Conservation (phyloP, 2,329 filamentous ascomycete genomes). For the Sclerotinia spermophila region DNA sequence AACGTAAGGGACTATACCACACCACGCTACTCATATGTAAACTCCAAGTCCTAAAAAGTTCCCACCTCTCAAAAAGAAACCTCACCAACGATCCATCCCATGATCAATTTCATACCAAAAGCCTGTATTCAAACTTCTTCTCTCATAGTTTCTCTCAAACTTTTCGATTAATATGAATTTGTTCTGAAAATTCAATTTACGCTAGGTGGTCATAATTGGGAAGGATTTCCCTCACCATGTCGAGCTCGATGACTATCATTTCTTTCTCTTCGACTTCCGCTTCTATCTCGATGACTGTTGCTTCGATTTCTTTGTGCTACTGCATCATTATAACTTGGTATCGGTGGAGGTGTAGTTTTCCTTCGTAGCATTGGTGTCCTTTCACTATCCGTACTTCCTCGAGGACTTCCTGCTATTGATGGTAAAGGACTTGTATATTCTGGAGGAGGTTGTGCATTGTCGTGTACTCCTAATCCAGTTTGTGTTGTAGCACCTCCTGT, state of each 20-base stretch:
- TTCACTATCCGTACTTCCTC: constrained; percentile 51
- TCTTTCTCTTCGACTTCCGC: constrained; percentile 20
- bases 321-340: constrained; percentile 38
- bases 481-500: constrained; percentile 24
- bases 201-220: constrained; percentile 25
- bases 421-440: constrained; percentile 66
- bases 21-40: constrained; percentile 13
- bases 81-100: neutral
- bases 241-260: constrained; percentile 26
- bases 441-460: constrained; percentile 63
- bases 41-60: neutral
- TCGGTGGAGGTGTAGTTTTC: constrained; percentile 35
- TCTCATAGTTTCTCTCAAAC: neutral
- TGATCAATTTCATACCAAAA: constrained; percentile 9
- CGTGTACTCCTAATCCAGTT: constrained; percentile 32
- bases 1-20: constrained; percentile 7
- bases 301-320: constrained; percentile 33
- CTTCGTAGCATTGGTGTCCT: constrained; percentile 48
- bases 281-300: constrained; percentile 25
- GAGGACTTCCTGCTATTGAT: constrained; percentile 47
- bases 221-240: constrained; percentile 18
- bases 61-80: neutral
- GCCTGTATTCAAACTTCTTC: constrained; percentile 17
- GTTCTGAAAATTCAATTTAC: neutral
- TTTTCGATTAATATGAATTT: neutral